Evolutionary conservation across 768 basidiomycete genomes (phyloP).

Genomic region (Pseudohyphozyma bogoriensis): DNA sequence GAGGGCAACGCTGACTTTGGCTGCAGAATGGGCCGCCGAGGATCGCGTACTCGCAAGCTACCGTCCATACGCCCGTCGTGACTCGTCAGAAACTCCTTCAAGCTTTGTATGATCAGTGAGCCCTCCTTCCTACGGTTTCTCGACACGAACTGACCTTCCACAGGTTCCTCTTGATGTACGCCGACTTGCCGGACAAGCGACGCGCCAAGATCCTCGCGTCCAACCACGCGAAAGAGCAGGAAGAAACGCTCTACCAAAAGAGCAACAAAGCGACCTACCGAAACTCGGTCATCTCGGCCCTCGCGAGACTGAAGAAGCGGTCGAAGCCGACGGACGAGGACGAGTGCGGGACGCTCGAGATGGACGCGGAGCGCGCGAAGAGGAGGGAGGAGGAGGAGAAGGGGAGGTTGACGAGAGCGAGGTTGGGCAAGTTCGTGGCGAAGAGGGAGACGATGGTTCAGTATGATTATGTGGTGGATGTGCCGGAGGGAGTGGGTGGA

Average conservation of each 20-base stretch:
- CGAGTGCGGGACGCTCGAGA: constrained; percentile 37
- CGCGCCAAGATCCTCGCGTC: constrained; percentile 46
- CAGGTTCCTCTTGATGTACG: constrained; percentile 26
- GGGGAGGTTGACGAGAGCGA: constrained; percentile 29
- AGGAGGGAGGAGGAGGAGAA: constrained; percentile 33
- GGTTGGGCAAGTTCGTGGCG: constrained; percentile 8
- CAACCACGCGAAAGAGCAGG: constrained; percentile 71
- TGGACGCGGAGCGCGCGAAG: constrained; percentile 28
- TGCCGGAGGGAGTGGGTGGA: constrained; percentile 61
- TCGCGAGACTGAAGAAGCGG: constrained; percentile 49
- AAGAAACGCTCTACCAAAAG: constrained; percentile 64
- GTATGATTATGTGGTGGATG: constrained; percentile 43
- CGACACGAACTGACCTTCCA: not conserved
- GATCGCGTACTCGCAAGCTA: not conserved
- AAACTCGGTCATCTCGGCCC: constrained; percentile 54
- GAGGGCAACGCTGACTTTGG: not conserved
- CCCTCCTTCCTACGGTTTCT: too few relatives aligned
- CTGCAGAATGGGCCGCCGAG: not conserved
- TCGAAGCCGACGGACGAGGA: constrained; percentile 46
- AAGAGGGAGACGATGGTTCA: constrained; percentile 1
- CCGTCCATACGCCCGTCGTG: constrained; percentile 6
- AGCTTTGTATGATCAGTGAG: constrained; percentile 19
- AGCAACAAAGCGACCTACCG: constrained; percentile 72
- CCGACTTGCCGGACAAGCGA: constrained; percentile 11
- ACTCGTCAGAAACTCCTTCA: constrained; percentile 21